Base-by-base conservation (phyloP, 257 asterid genomes). In the Solanum clarkiae region DNA sequence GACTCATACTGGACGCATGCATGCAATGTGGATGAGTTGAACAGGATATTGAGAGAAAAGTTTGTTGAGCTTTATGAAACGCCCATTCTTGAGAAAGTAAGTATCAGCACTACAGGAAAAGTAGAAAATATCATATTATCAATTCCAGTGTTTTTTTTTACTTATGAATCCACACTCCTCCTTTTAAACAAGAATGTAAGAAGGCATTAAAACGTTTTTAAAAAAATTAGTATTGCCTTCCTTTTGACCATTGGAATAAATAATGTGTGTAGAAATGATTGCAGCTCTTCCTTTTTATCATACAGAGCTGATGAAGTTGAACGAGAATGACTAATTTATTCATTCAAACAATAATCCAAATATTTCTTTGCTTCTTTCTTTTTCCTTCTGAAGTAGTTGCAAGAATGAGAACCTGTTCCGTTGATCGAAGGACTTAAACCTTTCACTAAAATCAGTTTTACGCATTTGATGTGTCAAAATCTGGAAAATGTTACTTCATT, bases 1-100 rank as follows among this genome's bases (percentile, higher is more conserved):
- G 99, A 96, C 91, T 96, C 99, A 7, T 96, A 94, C 86, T 96
- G 99, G 99, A 96, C 99, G 18, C 99, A 96, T 84, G 99, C 98
- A 59, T 94, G 98, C 82, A 94, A 96, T 88, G 97, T 96, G 47
- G 99, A 94, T 86, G 90, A 84, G 87, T 87, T 96, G 95, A 95
- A 88, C 95, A 88, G 49, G 85, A 93, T 92, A 86, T 86, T 96
- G 80, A 88, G 99, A 86, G 97, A 92, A 87, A 95, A 96, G 88
- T 96, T 96, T 72, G 97, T 96, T 14, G 98, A 95, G 89, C 95
- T 96, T 80, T 96, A 96, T 42, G 94, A 95, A 86, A 85, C 91
- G 24, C 98, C 98, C 53, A 86, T 96, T 74, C 97, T 96, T 8
- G 98, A 96, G 92, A 94, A 95, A 89, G 99, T 96, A 92, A 87